Evolutionary conservation across 1,284 basidiomycete genomes (phyloP), one percentile per base, ranked within the genome.

Genomic region (Sporisorium graminicola): DNA sequence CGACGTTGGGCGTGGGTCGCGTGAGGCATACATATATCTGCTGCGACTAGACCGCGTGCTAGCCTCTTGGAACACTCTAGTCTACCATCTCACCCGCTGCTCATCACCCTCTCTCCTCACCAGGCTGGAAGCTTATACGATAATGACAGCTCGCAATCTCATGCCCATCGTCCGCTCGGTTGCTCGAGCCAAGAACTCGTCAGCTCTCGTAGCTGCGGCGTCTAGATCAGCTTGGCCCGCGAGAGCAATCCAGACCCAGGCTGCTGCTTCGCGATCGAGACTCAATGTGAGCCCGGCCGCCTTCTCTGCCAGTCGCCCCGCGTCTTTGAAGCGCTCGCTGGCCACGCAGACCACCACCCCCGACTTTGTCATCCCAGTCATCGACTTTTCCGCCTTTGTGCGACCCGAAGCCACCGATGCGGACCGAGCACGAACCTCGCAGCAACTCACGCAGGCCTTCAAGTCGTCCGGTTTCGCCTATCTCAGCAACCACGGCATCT

Each of bases 371-470:
- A 79, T 94, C 65, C 93, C 93, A 22, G 87, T 93, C 13, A 90
- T 94, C 79, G 90, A 93, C 87, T 93, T 94, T 65, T 58, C 58
- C 76, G 90, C 89, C 68, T 93, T 91, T 84, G 88, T 89, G 62
- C 77, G 86, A 42, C 88, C 90, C 2, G 83, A 86, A 2, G 88
- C 90, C 0, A 63, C 83, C 0, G 86, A 87, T 29, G 61, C 60
- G 14, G 90, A 92, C 81, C 92, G 90, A 85, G 88, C 89, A 68
- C 81, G 87, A 14, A 90, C 90, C 0, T 92, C 93, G 2, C 87
- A 90, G 52, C 89, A 91, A 71, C 89, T 94, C 44, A 92, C 93
- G 29, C 88, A 88, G 44, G 93, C 91, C 0, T 93, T 93, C 87
- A 93, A 91, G 80, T 89, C 91, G 60, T 91, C 84, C 20, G 79